These are phyloP conservation scores for Sisymbrium altissimum DNA, from an alignment of 345 rosid genomes.

Conservation along the genomic window DNA sequence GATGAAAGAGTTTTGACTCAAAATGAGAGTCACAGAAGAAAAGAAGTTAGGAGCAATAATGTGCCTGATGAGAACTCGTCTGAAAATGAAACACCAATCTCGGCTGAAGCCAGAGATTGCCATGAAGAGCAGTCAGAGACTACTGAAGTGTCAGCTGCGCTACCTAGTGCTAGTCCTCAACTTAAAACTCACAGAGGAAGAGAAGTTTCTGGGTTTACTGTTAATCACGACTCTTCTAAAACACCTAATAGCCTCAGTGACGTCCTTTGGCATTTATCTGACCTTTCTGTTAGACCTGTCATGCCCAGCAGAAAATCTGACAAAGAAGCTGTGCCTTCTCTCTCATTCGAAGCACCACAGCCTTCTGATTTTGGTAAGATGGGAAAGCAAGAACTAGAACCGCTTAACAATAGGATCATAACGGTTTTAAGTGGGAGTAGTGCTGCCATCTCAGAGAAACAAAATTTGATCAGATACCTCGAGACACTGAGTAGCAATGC, in stretches of 20 bases:
- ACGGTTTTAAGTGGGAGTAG: conserved; percentile 58
- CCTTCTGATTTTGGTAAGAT: conserved; percentile 72
- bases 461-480: conserved; percentile 79
- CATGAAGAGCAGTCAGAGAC: conserved; percentile 61
- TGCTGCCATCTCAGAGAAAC: conserved; percentile 77
- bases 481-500: conserved; percentile 85
- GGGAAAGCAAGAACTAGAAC: conserved; percentile 74
- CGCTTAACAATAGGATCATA: conserved; percentile 54
- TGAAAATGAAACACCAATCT: conserved; percentile 37
- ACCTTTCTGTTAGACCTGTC: conserved; percentile 94
- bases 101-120: conserved; percentile 46
- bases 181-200: conserved; percentile 54
- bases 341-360: conserved; percentile 70
- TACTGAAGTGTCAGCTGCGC: conserved; percentile 55
- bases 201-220: conserved; percentile 48
- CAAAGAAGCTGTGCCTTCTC: conserved; percentile 66
- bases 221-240: conserved; percentile 55
- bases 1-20: conserved; percentile 40
- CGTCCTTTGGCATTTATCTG: conserved; percentile 91
- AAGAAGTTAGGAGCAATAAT: conserved; percentile 43
- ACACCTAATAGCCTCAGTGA: conserved; percentile 56
- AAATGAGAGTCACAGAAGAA: conserved; percentile 36
- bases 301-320: conserved; percentile 95
- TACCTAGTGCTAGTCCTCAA: conserved; percentile 66
- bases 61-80: conserved; percentile 38